Conservation (phyloP, 129 eudicot genomes). For the Flaveria linearis region DNA sequence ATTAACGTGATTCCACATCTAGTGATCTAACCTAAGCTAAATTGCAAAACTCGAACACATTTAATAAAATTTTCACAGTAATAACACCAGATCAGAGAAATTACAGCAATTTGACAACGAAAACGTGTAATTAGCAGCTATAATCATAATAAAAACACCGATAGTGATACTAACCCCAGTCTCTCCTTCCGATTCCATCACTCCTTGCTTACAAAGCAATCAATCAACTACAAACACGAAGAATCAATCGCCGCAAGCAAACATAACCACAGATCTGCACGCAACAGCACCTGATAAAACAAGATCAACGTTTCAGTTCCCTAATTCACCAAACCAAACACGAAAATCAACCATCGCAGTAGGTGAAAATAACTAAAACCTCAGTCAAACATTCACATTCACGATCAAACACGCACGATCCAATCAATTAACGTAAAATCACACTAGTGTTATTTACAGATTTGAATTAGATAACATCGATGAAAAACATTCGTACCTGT, state of each 20-base stretch:
- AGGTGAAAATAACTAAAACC: not conserved
- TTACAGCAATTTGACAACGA: conserved; percentile 12
- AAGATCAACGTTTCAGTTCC: conserved; percentile 11
- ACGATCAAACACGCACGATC: not conserved
- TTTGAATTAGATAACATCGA: conserved; percentile 1
- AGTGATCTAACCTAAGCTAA: conserved; percentile 18
- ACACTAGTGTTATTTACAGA: not conserved
- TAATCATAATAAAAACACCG: not conserved
- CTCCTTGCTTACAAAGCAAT: conserved; percentile 28
- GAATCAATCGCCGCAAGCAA: conserved; percentile 32
- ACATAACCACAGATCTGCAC: conserved; percentile 39
- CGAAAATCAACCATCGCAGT: not conserved
- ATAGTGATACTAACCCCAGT: conserved; percentile 56
- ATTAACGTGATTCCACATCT: conserved; percentile 12
- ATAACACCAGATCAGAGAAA: conserved; percentile 9
- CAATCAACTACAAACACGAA: conserved; percentile 17
- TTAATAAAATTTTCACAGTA: not conserved
- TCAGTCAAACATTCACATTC: conserved; percentile 4
- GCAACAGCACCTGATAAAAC: not conserved
- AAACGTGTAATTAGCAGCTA: not conserved
- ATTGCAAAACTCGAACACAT: conserved; percentile 7
- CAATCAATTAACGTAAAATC: not conserved
- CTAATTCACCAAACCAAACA: conserved; percentile 8
- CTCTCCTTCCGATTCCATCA: conserved; percentile 81
- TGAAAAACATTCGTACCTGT: conserved; percentile 24